Evolutionary conservation across 495 filamentous ascomycete genomes (phyloP).

Genomic region (Tetracladium marchalianum): DNA sequence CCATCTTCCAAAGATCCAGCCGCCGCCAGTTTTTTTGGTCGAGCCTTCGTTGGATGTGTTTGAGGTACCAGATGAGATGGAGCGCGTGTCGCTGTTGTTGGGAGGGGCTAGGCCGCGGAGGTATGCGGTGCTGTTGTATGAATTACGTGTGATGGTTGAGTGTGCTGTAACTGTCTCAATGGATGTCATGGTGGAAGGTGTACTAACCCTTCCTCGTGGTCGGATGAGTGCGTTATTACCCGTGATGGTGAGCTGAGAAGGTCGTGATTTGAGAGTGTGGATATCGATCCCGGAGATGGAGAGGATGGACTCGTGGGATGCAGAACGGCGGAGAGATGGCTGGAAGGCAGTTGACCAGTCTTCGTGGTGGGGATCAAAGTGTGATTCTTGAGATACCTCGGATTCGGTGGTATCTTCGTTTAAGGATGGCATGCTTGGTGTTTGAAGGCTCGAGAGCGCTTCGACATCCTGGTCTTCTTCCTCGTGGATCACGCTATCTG

Average conservation of each 20-base stretch:
- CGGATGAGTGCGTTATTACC: slow-evolving; percentile 32
- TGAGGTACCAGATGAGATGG: slow-evolving; percentile 15
- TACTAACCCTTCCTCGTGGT: slow-evolving; percentile 30
- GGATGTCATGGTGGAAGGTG: slow-evolving; percentile 15
- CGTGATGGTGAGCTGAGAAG: slow-evolving; percentile 39
- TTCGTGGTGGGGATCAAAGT: slow-evolving; percentile 3
- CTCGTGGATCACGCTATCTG: slow-evolving; percentile 15
- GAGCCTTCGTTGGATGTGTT: slow-evolving; percentile 13
- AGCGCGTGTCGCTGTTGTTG: slow-evolving; percentile 18
- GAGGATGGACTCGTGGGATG: slow-evolving; percentile 45
- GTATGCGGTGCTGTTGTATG: slow-evolving; percentile 17
- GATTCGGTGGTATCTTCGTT: slow-evolving; percentile 8
- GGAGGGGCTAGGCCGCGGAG: slow-evolving; percentile 14
- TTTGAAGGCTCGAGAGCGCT: slow-evolving; percentile 18
- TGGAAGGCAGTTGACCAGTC: slow-evolving; percentile 17
- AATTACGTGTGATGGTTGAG: slow-evolving; percentile 16
- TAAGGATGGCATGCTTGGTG: slow-evolving; percentile 2
- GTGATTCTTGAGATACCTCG: slow-evolving; percentile 7
- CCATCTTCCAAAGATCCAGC: slow-evolving; percentile 48
- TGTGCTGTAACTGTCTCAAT: slow-evolving; percentile 30
- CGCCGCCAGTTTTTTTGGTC: slow-evolving; percentile 34
- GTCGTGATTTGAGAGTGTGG: slow-evolving; percentile 40
- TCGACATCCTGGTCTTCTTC: slow-evolving; percentile 21
- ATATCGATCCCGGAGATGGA: slow-evolving; percentile 45
- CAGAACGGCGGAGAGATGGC: slow-evolving; percentile 26